These are phyloP conservation scores for Boletus fagicola DNA, from an alignment of 768 basidiomycete genomes.

Conservation along the genomic window DNA sequence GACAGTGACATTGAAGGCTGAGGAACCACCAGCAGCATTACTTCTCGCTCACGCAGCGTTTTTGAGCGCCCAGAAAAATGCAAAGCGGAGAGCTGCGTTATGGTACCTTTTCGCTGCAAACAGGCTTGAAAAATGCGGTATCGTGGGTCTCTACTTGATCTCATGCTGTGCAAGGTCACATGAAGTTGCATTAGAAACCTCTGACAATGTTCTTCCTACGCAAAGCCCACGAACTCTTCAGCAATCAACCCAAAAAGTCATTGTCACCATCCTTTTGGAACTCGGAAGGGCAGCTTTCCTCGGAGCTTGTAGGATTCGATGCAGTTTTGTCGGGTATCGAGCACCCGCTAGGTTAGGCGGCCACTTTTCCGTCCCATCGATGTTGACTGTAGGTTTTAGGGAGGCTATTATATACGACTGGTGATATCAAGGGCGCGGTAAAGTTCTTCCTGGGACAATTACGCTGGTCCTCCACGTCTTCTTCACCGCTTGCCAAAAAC, in stretches of 20 bases:
- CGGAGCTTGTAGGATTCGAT: slow-evolving; percentile 48
- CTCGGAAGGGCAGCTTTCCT: slow-evolving; percentile 52
- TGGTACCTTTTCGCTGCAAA: slow-evolving; percentile 80
- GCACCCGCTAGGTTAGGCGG: slow-evolving; percentile 64
- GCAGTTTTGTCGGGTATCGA: slow-evolving; percentile 72
- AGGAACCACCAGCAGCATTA: slow-evolving; percentile 79
- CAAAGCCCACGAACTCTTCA: slow-evolving; percentile 65
- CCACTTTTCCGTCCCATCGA: slow-evolving; percentile 2
- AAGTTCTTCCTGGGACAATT: slow-evolving; percentile 75
- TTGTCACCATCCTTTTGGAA: slow-evolving; percentile 84
- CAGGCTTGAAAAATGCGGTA: slow-evolving; percentile 77
- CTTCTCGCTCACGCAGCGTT: slow-evolving; percentile 78
- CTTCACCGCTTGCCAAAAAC: slow-evolving; percentile 17
- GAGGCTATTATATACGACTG: slow-evolving; percentile 86
- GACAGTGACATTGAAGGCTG: slow-evolving; percentile 52
- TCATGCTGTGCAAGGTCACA: slow-evolving; percentile 2
- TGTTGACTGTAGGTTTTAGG: slow-evolving; percentile 44
- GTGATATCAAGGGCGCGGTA: slow-evolving; percentile 75
- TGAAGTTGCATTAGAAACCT: slow-evolving; percentile 58
- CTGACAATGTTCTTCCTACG: slow-evolving; percentile 80
- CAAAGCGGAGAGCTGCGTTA: slow-evolving; percentile 64
- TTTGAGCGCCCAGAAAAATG: slow-evolving; percentile 56
- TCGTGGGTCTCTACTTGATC: slow-evolving; percentile 50
- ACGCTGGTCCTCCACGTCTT: slow-evolving; percentile 39
- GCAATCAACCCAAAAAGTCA: slow-evolving; percentile 46